Base-by-base conservation (phyloP, 2,329 filamentous ascomycete species). In the Neurospora sp. region DNA sequence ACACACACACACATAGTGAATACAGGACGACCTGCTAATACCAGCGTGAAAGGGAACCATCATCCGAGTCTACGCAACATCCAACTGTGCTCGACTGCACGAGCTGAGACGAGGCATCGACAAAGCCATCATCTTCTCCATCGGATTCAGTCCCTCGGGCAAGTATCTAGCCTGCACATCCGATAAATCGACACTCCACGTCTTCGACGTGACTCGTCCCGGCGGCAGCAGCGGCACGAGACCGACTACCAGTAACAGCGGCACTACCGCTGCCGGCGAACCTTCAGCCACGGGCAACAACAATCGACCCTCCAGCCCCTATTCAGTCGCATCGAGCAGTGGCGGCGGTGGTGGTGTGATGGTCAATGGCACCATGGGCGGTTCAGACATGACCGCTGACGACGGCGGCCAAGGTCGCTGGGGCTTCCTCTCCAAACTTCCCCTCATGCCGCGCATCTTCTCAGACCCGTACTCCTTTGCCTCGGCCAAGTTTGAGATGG, bases 171-270 rank as follows among this genome's bases (percentile, higher is more conserved):
- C 96, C 36, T 95, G 93, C 72, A 98, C 95, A 0, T 97, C 94
- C 1, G 96, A 99, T 83, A 99, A 98, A 81, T 94, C 93, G 6
- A 99, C 94, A 0, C 84, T 99, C 11, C 96, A 99, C 80, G 87
- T 99, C 43, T 99, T 97, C 78, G 93, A 98, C 77, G 85, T 97
- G 0, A 90, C 91, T 4, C 85, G 87, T 71, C 82, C 84, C 9
- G 72, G 40, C 46, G 67, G 66, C 43, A 70, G 66, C 70, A 43
- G 70, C 62, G 69, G 68, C 73, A 72, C n/a, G 19, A 38, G n/a
- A 15, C 23, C 62, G 36, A 36, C 66, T 23, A 36, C 62, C 38
- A 28, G 68, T 52, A 62, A 62, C 8, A 15, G 52, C 28, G 40
- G 39, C 4, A 13, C 28, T 38, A 7, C 38, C 17, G 17, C n/a